Base-by-base conservation (phyloP, 2,329 filamentous ascomycete genomes). In the Pestalotiopsis fici region DNA sequence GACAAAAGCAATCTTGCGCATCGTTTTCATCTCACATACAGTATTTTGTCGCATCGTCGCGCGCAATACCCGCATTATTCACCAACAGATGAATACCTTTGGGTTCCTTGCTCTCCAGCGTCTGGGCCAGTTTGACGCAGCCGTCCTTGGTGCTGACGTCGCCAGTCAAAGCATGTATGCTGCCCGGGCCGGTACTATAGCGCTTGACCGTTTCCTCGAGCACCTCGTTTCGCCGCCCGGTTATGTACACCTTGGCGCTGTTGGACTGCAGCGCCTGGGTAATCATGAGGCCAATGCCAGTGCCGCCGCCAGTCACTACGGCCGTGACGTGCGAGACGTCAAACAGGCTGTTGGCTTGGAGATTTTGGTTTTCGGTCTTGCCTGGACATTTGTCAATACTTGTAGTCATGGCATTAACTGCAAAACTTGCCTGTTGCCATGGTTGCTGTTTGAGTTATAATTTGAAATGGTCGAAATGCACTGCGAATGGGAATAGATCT, bases 71-170 rank as follows among this genome's bases (percentile, higher is more conserved):
- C 18, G 84, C 83, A 65, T 85, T 86, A 74, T 85, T 85, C 27
- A 86, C 82, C 9, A 86, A 75, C 3, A 87, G 75, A 61, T 87
- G 83, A 43, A 88, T 85, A 1, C 85, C 85, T 7, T 83, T 80
- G 1, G 82, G 77, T 72, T 87, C 85, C 66, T 82, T 82, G 67
- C 83, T 83, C 73, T 83, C 81, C 67, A 87, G 78, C 73, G 87
- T 84, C 74, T 83, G 81, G 67, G 82, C 82, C 23, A 87, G 72
- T 25, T 79, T 78, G 61, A 82, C 76, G 27, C 83, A 77, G 37
- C 85, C 83, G 12, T 83, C 77, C 69, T 87, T 87, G 27, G 79
- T 79, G 70, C 69, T 71, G 37, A 69, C 59, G 37, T 68, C 67
- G 28, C 67, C 67, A 15, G 21, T 39, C 47, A 68, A 56, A 18